phyloP scores from a whole-genome alignment of 2,329 filamentous ascomycete species.

The Aspergillus fructus region DNA sequence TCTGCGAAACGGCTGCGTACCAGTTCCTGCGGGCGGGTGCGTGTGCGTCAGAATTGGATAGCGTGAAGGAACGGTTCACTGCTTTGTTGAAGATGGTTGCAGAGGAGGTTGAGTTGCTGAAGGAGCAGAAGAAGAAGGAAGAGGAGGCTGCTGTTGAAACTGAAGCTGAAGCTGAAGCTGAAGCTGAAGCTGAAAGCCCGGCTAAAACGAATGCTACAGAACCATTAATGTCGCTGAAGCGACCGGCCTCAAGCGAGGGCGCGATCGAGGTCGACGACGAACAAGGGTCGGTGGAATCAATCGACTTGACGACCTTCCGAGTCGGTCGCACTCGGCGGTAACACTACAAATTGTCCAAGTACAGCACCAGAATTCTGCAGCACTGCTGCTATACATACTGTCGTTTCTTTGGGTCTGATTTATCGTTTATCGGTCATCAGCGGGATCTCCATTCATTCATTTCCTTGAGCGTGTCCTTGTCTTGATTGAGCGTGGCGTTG shows the following conservation, averaged over 20 bases:
- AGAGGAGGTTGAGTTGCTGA: constrained; percentile 58
- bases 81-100: constrained; percentile 63
- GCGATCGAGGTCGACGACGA: constrained; percentile 22
- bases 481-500: constrained; percentile 25
- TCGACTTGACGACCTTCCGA: constrained; percentile 22
- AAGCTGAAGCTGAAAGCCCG: not conserved
- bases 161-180: not conserved
- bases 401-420: constrained; percentile 14
- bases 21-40: constrained; percentile 86
- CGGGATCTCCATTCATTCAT: constrained; percentile 5
- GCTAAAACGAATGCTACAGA: not conserved
- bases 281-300: constrained; percentile 16
- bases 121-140: constrained; percentile 48
- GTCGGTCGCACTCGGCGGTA: constrained; percentile 15
- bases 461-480: constrained; percentile 17
- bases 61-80: constrained; percentile 64
- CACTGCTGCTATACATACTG: not conserved
- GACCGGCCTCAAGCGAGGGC: constrained; percentile 5
- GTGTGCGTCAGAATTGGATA: constrained; percentile 72
- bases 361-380: too few relatives aligned
- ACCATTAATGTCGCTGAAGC: not conserved
- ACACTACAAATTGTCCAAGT: not conserved
- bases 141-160: constrained; percentile 21
- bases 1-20: constrained; percentile 84
- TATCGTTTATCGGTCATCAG: not conserved